Evolutionary conservation across 1,139 yeast species (phyloP).

Genomic region (Suhomyces chickasaworum): DNA sequence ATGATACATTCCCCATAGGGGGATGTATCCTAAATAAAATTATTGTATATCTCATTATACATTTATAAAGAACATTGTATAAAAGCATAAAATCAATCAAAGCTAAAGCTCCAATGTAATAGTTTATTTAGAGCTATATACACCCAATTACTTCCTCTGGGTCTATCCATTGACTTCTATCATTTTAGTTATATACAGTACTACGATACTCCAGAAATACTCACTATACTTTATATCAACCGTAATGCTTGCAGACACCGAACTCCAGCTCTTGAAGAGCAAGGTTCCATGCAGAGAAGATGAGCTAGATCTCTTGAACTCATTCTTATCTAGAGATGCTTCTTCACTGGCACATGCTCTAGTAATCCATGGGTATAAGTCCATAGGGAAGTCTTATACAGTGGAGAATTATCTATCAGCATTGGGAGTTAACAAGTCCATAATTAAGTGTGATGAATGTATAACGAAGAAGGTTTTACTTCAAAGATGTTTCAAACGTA

Average conservation of each 20-base stretch:
- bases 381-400: constrained; percentile 43
- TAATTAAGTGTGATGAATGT: constrained; percentile 43
- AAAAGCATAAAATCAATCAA: no score
- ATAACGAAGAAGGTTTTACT: constrained; percentile 40
- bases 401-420: constrained; percentile 30
- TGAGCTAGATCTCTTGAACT: constrained; percentile 32
- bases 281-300: constrained; percentile 23
- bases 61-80: no score
- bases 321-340: constrained; percentile 28
- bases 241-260: constrained; percentile 1
- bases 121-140: no score
- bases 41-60: no score
- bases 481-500: constrained; percentile 38
- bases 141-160: no score
- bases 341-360: constrained; percentile 30
- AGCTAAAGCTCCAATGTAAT: no score
- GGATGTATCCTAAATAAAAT: no score
- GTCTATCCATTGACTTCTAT: no score
- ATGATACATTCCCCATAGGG: no score
- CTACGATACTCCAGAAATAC: not conserved
- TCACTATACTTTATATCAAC: not conserved
- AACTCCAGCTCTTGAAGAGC: constrained; percentile 10
- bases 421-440: constrained; percentile 27
- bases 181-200: not conserved
- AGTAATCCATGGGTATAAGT: constrained; percentile 44